Evolutionary conservation across 1,284 basidiomycete genomes (phyloP).

Genomic region (Baeospora myosura): DNA sequence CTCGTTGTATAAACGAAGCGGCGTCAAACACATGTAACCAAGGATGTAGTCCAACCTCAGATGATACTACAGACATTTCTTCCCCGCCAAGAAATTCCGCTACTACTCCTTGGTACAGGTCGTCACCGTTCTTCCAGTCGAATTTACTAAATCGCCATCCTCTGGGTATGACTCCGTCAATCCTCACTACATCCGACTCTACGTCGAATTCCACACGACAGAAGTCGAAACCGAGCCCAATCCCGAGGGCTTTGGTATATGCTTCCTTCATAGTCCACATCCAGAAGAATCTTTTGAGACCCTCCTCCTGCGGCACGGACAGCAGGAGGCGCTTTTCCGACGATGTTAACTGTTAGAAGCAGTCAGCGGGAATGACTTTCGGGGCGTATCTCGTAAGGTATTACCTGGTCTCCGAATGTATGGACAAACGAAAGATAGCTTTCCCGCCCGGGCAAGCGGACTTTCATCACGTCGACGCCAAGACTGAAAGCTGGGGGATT

Average conservation of each 20-base stretch:
- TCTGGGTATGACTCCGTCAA: conserved; percentile 47
- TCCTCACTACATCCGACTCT: conserved; percentile 36
- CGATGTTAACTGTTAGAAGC: conserved; percentile 43
- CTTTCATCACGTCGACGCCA: conserved; percentile 76
- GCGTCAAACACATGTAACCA: conserved; percentile 39
- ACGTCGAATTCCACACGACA: conserved; percentile 64
- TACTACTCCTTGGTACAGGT: conserved; percentile 57
- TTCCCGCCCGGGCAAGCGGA: conserved; percentile 50
- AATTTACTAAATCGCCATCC: conserved; percentile 68
- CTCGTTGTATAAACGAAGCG: conserved; percentile 35
- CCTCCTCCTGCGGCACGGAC: conserved; percentile 32
- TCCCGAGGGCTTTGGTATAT: conserved; percentile 76
- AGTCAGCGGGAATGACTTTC: not conserved
- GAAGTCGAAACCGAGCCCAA: conserved; percentile 78
- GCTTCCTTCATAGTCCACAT: conserved; percentile 86
- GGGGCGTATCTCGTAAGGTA: not conserved
- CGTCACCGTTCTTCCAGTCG: conserved; percentile 34
- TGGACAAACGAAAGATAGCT: conserved; percentile 54
- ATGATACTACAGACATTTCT: conserved; percentile 22
- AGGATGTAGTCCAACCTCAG: conserved; percentile 19
- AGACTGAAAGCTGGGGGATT: conserved; percentile 53
- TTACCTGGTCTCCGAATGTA: conserved; percentile 60
- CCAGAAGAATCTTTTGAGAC: conserved; percentile 57
- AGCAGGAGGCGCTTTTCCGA: conserved; percentile 42
- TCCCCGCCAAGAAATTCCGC: conserved; percentile 45